Percentiles rank a stretch among this genome's conserved stretches.
Conservation (phyloP, 768 basidiomycete species). For the Pholiota molesta region DNA sequence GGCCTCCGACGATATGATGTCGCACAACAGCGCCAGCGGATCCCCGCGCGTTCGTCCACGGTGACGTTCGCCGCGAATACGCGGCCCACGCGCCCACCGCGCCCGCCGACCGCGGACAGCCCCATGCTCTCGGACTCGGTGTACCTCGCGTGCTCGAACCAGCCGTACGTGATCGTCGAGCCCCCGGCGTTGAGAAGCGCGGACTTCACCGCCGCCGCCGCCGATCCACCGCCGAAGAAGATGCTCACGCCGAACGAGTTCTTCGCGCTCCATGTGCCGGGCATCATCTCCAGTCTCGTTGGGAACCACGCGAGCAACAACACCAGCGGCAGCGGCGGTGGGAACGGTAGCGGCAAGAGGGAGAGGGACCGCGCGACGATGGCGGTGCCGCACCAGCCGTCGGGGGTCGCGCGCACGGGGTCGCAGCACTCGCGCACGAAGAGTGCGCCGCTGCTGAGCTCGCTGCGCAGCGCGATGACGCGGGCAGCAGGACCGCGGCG, state of each 20-base stretch:
- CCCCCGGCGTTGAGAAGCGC: constrained; percentile 16
- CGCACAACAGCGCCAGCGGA: neutral
- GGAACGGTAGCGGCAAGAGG: neutral
- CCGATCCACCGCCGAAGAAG: constrained; percentile 11
- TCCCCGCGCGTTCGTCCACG: neutral
- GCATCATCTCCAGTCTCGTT: constrained; percentile 11
- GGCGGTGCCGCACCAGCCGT: neutral
- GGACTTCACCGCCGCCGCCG: neutral
- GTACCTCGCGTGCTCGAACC: constrained; percentile 27
- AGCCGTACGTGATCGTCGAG: constrained; percentile 25
- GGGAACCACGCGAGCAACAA: neutral
- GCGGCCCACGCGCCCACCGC: constrained; percentile 24
- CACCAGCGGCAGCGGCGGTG: neutral
- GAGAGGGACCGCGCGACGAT: neutral
- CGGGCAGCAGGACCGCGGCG: constrained; percentile 1
- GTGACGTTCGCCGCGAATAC: constrained; percentile 10
- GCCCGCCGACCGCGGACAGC: constrained; percentile 31
- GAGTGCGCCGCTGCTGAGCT: constrained; percentile 22
- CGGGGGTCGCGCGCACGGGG: neutral
- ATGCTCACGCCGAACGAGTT: constrained; percentile 26
- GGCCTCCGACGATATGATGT: neutral
- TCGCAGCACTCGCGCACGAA: constrained; percentile 23
- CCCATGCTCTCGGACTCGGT: constrained; percentile 30
- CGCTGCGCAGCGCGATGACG: constrained; percentile 4
- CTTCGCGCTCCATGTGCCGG: constrained; percentile 21